Evolutionary conservation across 2,329 filamentous ascomycete species (phyloP).

Genomic region (Cryphonectria japonica): DNA sequence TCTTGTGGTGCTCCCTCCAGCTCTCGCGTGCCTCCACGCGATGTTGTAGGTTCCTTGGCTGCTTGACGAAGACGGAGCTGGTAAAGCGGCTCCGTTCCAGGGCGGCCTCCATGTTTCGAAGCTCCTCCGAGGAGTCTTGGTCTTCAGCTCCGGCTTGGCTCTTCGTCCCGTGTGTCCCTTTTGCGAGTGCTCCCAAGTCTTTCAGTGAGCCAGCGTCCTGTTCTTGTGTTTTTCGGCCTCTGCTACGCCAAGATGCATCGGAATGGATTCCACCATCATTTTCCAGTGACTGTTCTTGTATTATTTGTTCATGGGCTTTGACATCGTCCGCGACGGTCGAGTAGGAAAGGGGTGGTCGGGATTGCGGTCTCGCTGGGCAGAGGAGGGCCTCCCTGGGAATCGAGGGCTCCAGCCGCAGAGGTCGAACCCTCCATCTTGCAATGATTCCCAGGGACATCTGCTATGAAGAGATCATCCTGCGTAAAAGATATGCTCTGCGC

Average conservation of each 20-base stretch:
- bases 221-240: not conserved
- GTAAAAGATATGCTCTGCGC: conserved; percentile 6
- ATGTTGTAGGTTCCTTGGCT: conserved; percentile 31
- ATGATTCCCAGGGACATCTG: conserved; percentile 52
- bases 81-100: conserved; percentile 24
- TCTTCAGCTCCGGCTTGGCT: not conserved
- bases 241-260: not conserved
- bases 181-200: not conserved
- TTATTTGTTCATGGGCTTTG: not conserved
- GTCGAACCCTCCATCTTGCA: conserved; percentile 47
- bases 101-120: conserved; percentile 1
- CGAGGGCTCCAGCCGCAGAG: conserved; percentile 38
- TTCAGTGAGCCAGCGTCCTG: not conserved
- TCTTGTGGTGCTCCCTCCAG: conserved; percentile 31
- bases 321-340: not conserved
- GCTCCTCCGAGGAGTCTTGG: conserved; percentile 2
- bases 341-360: not conserved
- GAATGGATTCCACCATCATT: not conserved
- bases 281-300: not conserved
- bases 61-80: conserved; percentile 38
- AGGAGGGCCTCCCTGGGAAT: conserved; percentile 33
- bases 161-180: not conserved
- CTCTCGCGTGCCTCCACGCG: conserved; percentile 33
- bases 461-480: conserved; percentile 45
- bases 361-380: conserved; percentile 14